Percentiles rank a stretch among this genome's conserved stretches.
These are phyloP conservation scores for Silene uniflora DNA, from an alignment of 148 eudicot genomes.

Conservation along the genomic window DNA sequence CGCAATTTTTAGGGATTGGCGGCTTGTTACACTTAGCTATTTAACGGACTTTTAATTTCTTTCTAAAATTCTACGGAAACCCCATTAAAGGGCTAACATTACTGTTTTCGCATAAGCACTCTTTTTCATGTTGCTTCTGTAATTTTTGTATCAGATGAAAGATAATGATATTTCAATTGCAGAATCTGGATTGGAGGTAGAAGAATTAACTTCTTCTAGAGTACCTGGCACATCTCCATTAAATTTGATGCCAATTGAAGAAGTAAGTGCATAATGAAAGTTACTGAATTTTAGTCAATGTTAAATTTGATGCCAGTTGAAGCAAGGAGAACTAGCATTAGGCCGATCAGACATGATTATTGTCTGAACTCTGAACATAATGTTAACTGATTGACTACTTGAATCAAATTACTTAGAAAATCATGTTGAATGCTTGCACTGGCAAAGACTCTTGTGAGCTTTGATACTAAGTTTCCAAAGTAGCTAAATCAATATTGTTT, in stretches of 20 bases:
- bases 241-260: constrained; percentile 35
- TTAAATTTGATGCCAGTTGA: too few species aligned
- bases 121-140: background rate
- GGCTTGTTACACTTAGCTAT: too few species aligned
- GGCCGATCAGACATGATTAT: too few species aligned
- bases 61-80: too few species aligned
- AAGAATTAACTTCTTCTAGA: constrained; percentile 35
- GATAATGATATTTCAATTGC: constrained; percentile 25
- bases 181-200: constrained; percentile 50
- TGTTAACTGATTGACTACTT: background rate
- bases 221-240: constrained; percentile 25
- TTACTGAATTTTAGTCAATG: too few species aligned
- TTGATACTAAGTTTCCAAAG: background rate
- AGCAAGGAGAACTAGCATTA: too few species aligned
- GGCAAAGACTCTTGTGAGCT: background rate
- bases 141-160: constrained; percentile 34
- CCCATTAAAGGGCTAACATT: background rate
- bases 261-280: too few species aligned
- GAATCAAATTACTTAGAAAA: background rate
- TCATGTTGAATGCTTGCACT: background rate
- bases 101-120: background rate
- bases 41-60: too few species aligned
- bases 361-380: background rate
- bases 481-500: too few species aligned
- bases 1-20: too few species aligned